Evolutionary conservation across 257 asterid species (phyloP).

Genomic region (Datura wrightii): DNA sequence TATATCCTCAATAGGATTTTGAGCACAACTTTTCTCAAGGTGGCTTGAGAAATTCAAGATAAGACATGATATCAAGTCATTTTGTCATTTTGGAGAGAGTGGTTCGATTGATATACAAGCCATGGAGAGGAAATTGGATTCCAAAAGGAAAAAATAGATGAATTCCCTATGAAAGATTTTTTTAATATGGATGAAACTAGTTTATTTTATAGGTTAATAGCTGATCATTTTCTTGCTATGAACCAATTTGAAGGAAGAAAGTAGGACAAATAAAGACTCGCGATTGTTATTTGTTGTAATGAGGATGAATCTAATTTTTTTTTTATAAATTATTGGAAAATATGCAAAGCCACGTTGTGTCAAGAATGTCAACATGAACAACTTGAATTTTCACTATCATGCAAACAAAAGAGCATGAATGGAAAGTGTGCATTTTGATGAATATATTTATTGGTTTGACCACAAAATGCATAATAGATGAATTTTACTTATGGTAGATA

Average conservation of each 20-base stretch:
- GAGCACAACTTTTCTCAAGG: conserved; percentile 22
- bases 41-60: conserved; percentile 31
- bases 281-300: conserved; percentile 36
- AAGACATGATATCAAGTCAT: conserved; percentile 17
- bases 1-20: conserved; percentile 29
- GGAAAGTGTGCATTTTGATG: background rate
- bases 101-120: conserved; percentile 28
- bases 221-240: conserved; percentile 23
- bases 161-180: conserved; percentile 25
- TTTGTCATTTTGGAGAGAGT: conserved; percentile 17
- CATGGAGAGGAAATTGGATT: conserved; percentile 25
- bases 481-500: conserved; percentile 29
- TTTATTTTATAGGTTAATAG: conserved; percentile 24
- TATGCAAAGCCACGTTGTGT: background rate
- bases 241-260: conserved; percentile 34
- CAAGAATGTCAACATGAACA: background rate
- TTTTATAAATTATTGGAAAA: conserved; percentile 24
- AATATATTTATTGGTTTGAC: conserved; percentile 31
- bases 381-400: conserved; percentile 19
- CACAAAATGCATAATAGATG: conserved; percentile 20
- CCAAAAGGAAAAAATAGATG: background rate
- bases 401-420: conserved; percentile 29
- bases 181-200: conserved; percentile 32
- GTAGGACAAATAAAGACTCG: conserved; percentile 34
- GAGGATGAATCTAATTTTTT: conserved; percentile 27